phyloP scores from a whole-genome alignment of 2,329 filamentous ascomycete species.

The Epichloe hybrida region DNA sequence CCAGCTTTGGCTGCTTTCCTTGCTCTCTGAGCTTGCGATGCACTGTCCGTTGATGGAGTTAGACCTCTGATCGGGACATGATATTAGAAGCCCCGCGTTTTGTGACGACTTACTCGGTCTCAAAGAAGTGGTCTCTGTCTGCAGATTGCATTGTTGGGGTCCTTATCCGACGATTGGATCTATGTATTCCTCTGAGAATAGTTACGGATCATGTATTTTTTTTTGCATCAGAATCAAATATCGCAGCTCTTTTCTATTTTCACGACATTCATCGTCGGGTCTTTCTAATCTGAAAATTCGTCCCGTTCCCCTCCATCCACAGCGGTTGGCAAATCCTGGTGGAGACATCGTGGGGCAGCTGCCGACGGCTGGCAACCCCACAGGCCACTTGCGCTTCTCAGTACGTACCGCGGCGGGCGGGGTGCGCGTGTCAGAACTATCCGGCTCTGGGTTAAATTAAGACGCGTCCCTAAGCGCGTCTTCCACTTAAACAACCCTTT shows the following conservation, averaged over 20 bases:
- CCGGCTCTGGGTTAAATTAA: conserved; percentile 4
- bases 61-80: no score
- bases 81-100: no score
- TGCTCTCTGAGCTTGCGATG: conserved; percentile 31
- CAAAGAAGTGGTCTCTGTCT: conserved; percentile 76
- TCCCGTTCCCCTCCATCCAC: neutral
- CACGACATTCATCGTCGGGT: neutral
- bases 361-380: neutral
- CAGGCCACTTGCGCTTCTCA: neutral
- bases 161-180: neutral
- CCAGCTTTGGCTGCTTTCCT: conserved; percentile 56
- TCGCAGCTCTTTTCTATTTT: neutral
- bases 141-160: conserved; percentile 49
- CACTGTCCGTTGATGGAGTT: conserved; percentile 20
- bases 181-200: no score
- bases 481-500: conserved; percentile 4
- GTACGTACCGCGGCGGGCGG: conserved; percentile 1
- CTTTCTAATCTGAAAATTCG: neutral
- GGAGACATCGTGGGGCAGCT: conserved; percentile 1
- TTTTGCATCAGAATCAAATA: neutral
- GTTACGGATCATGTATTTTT: no score
- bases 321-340: neutral
- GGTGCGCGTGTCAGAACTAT: neutral
- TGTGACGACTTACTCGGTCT: conserved; percentile 65
- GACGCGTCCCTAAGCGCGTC: conserved; percentile 28